phyloP scores from a whole-genome alignment of 441 rosid genomes.

The Daphne laureola region DNA sequence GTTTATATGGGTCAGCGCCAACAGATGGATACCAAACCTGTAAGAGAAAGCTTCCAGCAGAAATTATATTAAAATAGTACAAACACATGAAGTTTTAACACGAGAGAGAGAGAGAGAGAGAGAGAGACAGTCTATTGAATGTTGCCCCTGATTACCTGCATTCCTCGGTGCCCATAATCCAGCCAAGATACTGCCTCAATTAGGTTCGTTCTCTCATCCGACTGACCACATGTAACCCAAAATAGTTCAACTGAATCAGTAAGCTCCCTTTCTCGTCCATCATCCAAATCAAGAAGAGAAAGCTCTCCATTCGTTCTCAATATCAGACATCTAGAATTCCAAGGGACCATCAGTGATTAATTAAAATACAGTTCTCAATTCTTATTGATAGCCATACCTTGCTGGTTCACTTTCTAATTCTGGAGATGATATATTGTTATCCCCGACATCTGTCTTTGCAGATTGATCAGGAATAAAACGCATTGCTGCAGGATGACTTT shows the following conservation, averaged over 20 bases:
- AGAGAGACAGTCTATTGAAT: constrained; percentile 10
- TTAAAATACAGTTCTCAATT: constrained; percentile 16
- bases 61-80: constrained; percentile 39
- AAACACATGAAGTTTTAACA: constrained; percentile 11
- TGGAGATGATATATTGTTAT: constrained; percentile 40
- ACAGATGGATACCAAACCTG: constrained; percentile 99
- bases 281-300: constrained; percentile 93
- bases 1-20: constrained; percentile 83
- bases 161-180: constrained; percentile 96
- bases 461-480: constrained; percentile 91
- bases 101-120: constrained; percentile 2
- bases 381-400: constrained; percentile 42
- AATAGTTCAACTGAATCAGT: constrained; percentile 95
- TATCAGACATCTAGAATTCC: constrained; percentile 72
- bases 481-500: constrained; percentile 99
- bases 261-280: constrained; percentile 96
- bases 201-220: constrained; percentile 79
- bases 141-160: constrained; percentile 69
- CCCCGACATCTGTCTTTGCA: constrained; percentile 41
- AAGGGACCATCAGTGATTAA: constrained; percentile 23
- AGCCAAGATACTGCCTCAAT: constrained; percentile 98
- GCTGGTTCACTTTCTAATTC: constrained; percentile 70
- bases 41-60: constrained; percentile 45
- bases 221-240: constrained; percentile 99
- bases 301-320: constrained; percentile 93